These are phyloP conservation scores for Aspergillus fumigatus DNA, from an alignment of 2,329 filamentous ascomycete genomes.

Conservation along the genomic window DNA sequence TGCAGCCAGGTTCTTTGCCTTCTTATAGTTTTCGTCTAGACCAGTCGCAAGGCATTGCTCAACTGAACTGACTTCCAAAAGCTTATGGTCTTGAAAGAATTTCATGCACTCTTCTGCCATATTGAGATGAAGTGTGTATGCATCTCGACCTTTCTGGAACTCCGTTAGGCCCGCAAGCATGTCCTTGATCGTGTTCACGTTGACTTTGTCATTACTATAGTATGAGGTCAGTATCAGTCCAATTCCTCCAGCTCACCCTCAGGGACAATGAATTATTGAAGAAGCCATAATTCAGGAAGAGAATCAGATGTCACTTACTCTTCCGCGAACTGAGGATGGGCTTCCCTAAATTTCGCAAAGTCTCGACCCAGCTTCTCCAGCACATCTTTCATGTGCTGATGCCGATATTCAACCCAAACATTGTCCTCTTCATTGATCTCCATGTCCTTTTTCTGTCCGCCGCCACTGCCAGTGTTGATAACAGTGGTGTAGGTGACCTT, in stretches of 20 bases:
- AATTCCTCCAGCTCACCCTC: not conserved
- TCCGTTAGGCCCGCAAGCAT: conserved; percentile 94
- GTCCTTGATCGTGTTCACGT: conserved; percentile 86
- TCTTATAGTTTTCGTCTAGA: conserved; percentile 85
- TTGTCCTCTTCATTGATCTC: conserved; percentile 86
- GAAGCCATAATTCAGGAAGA: not conserved
- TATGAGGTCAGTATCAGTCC: conserved; percentile 1
- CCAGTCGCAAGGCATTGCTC: conserved; percentile 92
- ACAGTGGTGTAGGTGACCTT: conserved; percentile 80
- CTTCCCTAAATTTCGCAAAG: conserved; percentile 84
- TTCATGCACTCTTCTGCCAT: conserved; percentile 99
- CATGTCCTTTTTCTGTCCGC: conserved; percentile 80
- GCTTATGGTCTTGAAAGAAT: conserved; percentile 76
- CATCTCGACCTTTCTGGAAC: conserved; percentile 92
- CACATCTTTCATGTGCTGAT: conserved; percentile 96
- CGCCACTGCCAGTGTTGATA: conserved; percentile 67
- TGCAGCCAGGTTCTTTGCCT: conserved; percentile 83
- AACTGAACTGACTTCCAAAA: conserved; percentile 78
- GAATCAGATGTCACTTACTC: conserved; percentile 37
- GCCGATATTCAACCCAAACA: conserved; percentile 92
- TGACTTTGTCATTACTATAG: conserved; percentile 60
- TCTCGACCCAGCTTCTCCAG: conserved; percentile 90
- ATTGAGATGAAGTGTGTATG: conserved; percentile 87
- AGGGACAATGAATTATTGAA: not conserved
- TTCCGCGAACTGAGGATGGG: conserved; percentile 89